A percentile compares a stretch with the other conserved stretches of the same genome.
Conservation (phyloP, 1,284 basidiomycete species). For the Pseudozyma flocculosa region DNA sequence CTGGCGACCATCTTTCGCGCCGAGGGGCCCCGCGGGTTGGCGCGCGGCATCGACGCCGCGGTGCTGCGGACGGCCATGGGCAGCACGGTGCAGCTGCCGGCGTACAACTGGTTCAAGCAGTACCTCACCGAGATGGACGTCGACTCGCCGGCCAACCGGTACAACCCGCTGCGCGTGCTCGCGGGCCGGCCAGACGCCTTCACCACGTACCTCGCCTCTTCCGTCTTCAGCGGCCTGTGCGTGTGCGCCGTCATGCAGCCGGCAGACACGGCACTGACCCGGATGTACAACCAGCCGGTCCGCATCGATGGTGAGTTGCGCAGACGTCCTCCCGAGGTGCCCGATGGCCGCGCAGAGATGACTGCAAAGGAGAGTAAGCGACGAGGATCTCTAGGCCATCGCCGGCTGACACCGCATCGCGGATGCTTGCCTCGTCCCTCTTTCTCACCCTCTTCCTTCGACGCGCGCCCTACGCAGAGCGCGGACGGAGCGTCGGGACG, state of each 20-base stretch:
- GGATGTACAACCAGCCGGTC: slow-evolving; percentile 84
- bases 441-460: too few species aligned
- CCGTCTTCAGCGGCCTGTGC: slow-evolving; percentile 83
- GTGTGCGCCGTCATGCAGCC: slow-evolving; percentile 65
- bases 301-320: slow-evolving; percentile 63
- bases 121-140: slow-evolving; percentile 46
- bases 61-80: slow-evolving; percentile 92
- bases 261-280: slow-evolving; percentile 71
- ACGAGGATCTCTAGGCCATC: too few species aligned
- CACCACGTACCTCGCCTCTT: slow-evolving; percentile 84
- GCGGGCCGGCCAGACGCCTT: slow-evolving; percentile 66
- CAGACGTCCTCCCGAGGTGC: too few species aligned
- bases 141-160: slow-evolving; percentile 54
- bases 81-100: slow-evolving; percentile 89
- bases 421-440: too few species aligned
- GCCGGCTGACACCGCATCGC: too few species aligned
- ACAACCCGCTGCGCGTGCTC: slow-evolving; percentile 44
- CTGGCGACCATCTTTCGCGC: slow-evolving; percentile 74
- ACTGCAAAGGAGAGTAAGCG: too few species aligned
- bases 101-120: slow-evolving; percentile 76
- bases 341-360: too few species aligned
- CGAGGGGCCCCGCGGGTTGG: slow-evolving; percentile 76
- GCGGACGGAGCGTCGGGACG: slow-evolving; percentile 29
- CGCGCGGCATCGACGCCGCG: slow-evolving; percentile 89
- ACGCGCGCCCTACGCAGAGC: slow-evolving; percentile 3